Evolutionary conservation across 805 yeast species (phyloP).

Genomic region (Helenozyma rhizophorensis): DNA sequence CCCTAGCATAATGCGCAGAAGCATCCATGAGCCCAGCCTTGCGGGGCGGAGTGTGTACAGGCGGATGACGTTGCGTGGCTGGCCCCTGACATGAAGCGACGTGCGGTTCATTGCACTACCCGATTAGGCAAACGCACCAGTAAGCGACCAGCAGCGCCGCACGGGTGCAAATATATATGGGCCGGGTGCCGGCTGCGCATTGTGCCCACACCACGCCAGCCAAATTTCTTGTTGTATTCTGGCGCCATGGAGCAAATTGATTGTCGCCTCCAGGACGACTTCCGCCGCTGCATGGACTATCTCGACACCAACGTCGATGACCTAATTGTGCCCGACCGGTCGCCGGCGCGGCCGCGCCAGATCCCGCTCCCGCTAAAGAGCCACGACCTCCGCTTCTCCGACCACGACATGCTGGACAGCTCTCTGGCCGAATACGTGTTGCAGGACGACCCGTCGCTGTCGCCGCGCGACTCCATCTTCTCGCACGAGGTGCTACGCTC

Average conservation of each 20-base stretch:
- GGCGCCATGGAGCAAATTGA: neutral
- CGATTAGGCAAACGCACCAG: slow-evolving; percentile 1
- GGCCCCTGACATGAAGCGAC: too few relatives aligned
- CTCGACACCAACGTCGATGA: slow-evolving; percentile 4
- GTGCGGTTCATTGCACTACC: slow-evolving; percentile 1
- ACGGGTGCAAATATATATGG: too few relatives aligned
- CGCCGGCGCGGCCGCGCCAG: slow-evolving; percentile 9
- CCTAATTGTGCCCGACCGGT: slow-evolving; percentile 7
- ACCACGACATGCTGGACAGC: slow-evolving; percentile 1
- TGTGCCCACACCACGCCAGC: too few relatives aligned
- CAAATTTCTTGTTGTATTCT: too few relatives aligned
- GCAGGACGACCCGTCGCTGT: slow-evolving; percentile 2
- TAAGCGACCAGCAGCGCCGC: too few relatives aligned
- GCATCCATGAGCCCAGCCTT: too few relatives aligned
- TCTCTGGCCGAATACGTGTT: slow-evolving; percentile 8
- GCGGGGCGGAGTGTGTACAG: too few relatives aligned
- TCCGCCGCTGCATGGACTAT: slow-evolving; percentile 5
- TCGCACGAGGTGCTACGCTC: slow-evolving; percentile 1
- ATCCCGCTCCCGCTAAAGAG: neutral
- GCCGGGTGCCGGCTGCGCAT: too few relatives aligned
- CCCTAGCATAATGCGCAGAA: too few relatives aligned
- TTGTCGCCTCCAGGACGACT: slow-evolving; percentile 2
- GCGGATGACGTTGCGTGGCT: too few relatives aligned
- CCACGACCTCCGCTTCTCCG: neutral
- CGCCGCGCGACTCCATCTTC: slow-evolving; percentile 11